Base-by-base conservation (phyloP, 352 stramenopile species). In the Pythium plurisporium region DNA sequence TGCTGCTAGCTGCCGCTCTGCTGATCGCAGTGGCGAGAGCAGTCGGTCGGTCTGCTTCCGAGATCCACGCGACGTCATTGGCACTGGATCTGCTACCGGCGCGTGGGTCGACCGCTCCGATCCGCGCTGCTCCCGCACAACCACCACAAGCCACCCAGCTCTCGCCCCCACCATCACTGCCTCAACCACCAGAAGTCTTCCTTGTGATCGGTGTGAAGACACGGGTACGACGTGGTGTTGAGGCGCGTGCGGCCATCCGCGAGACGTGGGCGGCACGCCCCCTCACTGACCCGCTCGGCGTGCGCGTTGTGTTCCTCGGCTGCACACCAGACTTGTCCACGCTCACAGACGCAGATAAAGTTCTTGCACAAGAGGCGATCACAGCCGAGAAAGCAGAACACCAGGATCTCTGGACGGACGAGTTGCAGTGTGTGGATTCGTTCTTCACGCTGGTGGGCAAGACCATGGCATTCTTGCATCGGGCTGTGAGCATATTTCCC, bases 181-280 rank as follows among this genome's bases (percentile, higher is more conserved):
- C 23, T 2, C 17, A 4, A 3, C 8, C 42, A 5, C 52, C 38
- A 2, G 41, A 59, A 17, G 44, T 45, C 22, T 57, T 57, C 22
- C 38, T 86, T 1, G 26, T 86, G 9, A 70, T 85, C 37, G 77
- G 77, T 5, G 52, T 84, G 34, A 87, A 87, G 42, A 72, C 72
- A 0, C 59, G 55, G 0, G 53, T 73, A 17, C 19, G 67, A 9
- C 33, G 56, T 38, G 75, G 75, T n/a, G 72, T 79, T 20, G 15
- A 48, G 7, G 22, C 34, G 25, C 59, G 59, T 1, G 51, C 42
- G 19, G 50, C 45, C 11, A 66, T 66, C 25, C 59, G 59, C 9
- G 33, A 61, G 34, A 86, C 77, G 1, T 86, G 77, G 74, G 59
- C 41, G 5, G 49, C 17, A 9, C 37, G 6, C 14, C 17, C 22